A percentile compares a stretch with the other conserved stretches of the same genome.
These are phyloP conservation scores for Microbotryum violaceum DNA, from an alignment of 1,284 basidiomycete genomes.

Conservation along the genomic window DNA sequence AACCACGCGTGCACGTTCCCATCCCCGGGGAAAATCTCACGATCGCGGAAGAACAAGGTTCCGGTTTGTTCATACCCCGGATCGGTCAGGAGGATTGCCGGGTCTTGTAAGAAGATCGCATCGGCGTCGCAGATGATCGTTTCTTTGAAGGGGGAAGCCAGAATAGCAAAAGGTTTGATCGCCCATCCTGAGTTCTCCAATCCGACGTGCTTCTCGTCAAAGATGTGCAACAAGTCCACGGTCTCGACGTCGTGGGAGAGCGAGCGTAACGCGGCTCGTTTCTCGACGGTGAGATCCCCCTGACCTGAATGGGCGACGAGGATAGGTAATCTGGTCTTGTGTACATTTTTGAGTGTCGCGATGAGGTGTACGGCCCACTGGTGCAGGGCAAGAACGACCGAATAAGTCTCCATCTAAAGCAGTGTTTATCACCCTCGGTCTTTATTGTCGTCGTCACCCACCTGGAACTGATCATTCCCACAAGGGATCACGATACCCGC, in stretches of 20 bases:
- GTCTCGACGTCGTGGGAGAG: slow-evolving; percentile 26
- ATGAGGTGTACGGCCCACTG: slow-evolving; percentile 28
- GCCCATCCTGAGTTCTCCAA: slow-evolving; percentile 30
- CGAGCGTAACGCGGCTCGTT: slow-evolving; percentile 23
- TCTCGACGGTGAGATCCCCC: slow-evolving; percentile 23
- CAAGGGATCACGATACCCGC: slow-evolving; percentile 27
- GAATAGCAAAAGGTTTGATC: slow-evolving; percentile 29
- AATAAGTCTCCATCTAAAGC: background rate
- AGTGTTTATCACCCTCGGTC: background rate
- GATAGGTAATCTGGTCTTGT: slow-evolving; percentile 27
- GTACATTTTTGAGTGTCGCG: slow-evolving; percentile 29
- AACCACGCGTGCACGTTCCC: slow-evolving; percentile 32
- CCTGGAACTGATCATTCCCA: slow-evolving; percentile 27
- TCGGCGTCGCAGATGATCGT: slow-evolving; percentile 32
- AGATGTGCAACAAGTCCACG: slow-evolving; percentile 25
- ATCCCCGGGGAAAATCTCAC: slow-evolving; percentile 30
- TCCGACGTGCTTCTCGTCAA: slow-evolving; percentile 27
- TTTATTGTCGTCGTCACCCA: background rate
- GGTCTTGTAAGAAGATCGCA: slow-evolving; percentile 29
- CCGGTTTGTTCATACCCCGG: slow-evolving; percentile 28
- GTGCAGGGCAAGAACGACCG: background rate
- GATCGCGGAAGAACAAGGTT: slow-evolving; percentile 30
- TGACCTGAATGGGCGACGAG: slow-evolving; percentile 28
- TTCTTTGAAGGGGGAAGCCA: slow-evolving; percentile 22
- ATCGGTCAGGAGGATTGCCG: slow-evolving; percentile 17